A percentile compares a stretch with the other conserved stretches of the same genome.
phyloP scores from a whole-genome alignment of 164 flowering plant species.

The Taxillus chinensis region DNA sequence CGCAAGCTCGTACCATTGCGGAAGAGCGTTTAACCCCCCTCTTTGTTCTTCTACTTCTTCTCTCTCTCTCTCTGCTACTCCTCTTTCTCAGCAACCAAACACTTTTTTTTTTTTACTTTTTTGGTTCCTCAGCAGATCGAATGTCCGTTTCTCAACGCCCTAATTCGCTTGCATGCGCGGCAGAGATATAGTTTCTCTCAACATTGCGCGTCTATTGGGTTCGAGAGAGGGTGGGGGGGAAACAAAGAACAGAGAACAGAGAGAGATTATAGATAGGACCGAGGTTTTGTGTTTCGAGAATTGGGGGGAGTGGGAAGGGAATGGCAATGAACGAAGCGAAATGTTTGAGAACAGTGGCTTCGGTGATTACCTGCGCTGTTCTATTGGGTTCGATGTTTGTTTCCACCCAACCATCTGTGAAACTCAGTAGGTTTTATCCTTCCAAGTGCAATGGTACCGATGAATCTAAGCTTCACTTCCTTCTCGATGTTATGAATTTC shows the following conservation, averaged over 20 bases:
- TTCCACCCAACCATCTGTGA: slow-evolving; percentile 58
- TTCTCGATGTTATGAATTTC: slow-evolving; percentile 36
- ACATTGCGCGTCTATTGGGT: background rate
- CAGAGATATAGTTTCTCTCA: too few species aligned
- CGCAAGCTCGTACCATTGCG: too few species aligned
- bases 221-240: too few species aligned
- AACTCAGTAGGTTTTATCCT: slow-evolving; percentile 10
- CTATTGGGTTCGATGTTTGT: slow-evolving; percentile 43
- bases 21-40: too few species aligned
- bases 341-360: slow-evolving; percentile 36
- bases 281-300: background rate
- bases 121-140: too few species aligned
- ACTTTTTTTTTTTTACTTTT: too few species aligned
- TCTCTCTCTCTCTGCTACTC: background rate
- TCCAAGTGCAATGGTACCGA: slow-evolving; percentile 11
- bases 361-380: slow-evolving; percentile 28
- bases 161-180: too few species aligned
- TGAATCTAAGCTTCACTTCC: slow-evolving; percentile 14
- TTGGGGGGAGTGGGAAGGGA: background rate
- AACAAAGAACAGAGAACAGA: too few species aligned
- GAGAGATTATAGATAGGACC: background rate
- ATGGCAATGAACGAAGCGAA: slow-evolving; percentile 41
- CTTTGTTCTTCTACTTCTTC: too few species aligned
- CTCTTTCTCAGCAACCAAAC: slow-evolving; percentile 1
- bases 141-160: too few species aligned